Evolutionary conservation across 495 filamentous ascomycete genomes (phyloP).

Genomic region (Baudoinia panamericana): DNA sequence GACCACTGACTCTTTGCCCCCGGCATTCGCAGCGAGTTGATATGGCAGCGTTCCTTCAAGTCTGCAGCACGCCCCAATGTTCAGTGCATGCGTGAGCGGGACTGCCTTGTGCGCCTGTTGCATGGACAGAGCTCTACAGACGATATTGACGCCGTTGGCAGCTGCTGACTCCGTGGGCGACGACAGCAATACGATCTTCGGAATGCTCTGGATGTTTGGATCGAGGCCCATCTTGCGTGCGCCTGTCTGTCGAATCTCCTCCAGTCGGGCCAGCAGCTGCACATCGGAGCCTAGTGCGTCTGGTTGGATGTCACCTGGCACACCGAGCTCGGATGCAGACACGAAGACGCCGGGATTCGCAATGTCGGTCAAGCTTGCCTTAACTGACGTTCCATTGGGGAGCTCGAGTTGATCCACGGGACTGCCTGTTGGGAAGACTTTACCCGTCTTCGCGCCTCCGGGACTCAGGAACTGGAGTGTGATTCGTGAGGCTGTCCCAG

Average conservation of each 20-base stretch:
- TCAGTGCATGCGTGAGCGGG: conserved; percentile 15
- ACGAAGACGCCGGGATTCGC: conserved; percentile 59
- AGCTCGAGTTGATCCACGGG: conserved; percentile 38
- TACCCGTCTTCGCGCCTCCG: conserved; percentile 54
- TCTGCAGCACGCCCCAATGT: conserved; percentile 9
- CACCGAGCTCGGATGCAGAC: conserved; percentile 37
- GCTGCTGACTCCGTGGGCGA: conserved; percentile 15
- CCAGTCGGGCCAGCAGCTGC: conserved; percentile 39
- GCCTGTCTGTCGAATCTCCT: conserved; percentile 47
- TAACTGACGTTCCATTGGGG: conserved; percentile 25
- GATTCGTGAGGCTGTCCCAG: conserved; percentile 44
- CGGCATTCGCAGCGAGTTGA: conserved; percentile 1
- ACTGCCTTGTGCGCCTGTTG: conserved; percentile 16
- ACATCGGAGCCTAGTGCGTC: conserved; percentile 38
- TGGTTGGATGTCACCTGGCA: conserved; percentile 40
- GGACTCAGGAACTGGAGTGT: conserved; percentile 52
- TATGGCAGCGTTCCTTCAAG: conserved; percentile 4
- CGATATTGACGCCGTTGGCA: conserved; percentile 9
- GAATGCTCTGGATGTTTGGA: conserved; percentile 30
- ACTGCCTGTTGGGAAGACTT: conserved; percentile 50
- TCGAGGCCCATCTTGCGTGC: conserved; percentile 52
- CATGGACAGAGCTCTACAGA: conserved; percentile 17
- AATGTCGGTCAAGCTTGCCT: conserved; percentile 49
- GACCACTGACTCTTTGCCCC: conserved; percentile 2
- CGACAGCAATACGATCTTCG: conserved; percentile 52